phyloP scores from a whole-genome alignment of 208 protist genomes.

The Naegleria fowleri region DNA sequence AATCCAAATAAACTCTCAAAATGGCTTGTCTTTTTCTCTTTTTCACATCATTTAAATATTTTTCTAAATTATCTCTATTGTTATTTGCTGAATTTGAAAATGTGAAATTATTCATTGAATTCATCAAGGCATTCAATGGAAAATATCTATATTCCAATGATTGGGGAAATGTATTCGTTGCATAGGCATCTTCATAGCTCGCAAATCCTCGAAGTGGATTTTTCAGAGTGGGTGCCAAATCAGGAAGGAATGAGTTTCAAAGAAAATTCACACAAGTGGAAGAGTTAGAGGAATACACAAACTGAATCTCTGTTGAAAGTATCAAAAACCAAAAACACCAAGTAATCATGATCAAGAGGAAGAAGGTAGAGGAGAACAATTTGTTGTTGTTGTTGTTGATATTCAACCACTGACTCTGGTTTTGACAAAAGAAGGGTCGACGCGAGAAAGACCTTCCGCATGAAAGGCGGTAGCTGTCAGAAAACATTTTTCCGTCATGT shows the following conservation, averaged over 20 bases:
- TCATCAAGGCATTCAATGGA: conserved; percentile 2
- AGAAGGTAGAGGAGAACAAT: too few species aligned
- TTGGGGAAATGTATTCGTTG: neutral
- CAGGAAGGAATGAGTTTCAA: neutral
- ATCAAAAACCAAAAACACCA: too few species aligned
- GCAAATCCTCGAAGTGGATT: neutral
- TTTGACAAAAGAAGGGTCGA: too few species aligned
- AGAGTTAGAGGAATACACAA: too few species aligned
- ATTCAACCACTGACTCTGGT: too few species aligned
- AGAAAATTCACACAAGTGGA: too few species aligned
- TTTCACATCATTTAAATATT: neutral
- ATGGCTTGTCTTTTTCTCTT: neutral
- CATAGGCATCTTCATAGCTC: neutral
- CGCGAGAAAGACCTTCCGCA: too few species aligned
- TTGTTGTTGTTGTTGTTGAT: too few species aligned
- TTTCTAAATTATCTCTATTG: neutral
- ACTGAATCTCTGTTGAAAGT: too few species aligned
- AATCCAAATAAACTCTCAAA: conserved; percentile 17
- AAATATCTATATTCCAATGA: conserved; percentile 21
- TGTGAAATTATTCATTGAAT: neutral
- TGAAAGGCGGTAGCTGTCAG: too few species aligned
- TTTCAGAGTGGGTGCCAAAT: neutral
- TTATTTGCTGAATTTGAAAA: neutral
- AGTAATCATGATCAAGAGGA: too few species aligned
- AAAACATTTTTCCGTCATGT: too few species aligned